phyloP scores from a whole-genome alignment of 805 yeast genomes.

The Pichia occidentalis region DNA sequence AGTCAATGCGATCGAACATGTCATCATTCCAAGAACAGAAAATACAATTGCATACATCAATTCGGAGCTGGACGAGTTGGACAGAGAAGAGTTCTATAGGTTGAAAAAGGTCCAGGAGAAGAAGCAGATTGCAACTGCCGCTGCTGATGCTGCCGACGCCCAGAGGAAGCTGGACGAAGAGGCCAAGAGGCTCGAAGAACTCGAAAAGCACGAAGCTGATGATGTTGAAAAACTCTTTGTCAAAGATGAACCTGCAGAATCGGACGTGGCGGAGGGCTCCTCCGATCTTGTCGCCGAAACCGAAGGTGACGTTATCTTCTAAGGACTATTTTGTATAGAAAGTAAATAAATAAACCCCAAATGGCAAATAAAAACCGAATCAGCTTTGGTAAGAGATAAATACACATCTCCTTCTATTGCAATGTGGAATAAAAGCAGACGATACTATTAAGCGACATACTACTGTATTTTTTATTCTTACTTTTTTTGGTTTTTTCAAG shows the following conservation, averaged over 20 bases:
- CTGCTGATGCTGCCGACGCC: conserved; percentile 49
- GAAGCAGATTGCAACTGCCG: conserved; percentile 75
- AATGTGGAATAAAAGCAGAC: too few relatives aligned
- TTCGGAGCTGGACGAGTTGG: conserved; percentile 94
- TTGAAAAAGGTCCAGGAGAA: conserved; percentile 94
- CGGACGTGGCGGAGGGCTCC: conserved; percentile 7
- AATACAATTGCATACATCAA: conserved; percentile 88
- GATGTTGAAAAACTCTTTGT: conserved; percentile 17
- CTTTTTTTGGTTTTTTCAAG: too few relatives aligned
- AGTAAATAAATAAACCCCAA: too few relatives aligned
- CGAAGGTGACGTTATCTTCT: conserved; percentile 36
- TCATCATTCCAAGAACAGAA: conserved; percentile 95
- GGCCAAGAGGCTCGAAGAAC: conserved; percentile 6
- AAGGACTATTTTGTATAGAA: conserved; percentile 6
- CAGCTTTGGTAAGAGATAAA: too few relatives aligned
- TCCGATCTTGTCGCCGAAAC: conserved; percentile 28
- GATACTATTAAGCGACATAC: too few relatives aligned
- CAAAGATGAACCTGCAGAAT: conserved; percentile 12
- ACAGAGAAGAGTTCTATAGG: conserved; percentile 96
- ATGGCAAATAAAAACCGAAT: too few relatives aligned
- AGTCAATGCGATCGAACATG: conserved; percentile 98
- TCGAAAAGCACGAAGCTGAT: conserved; percentile 17
- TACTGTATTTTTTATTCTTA: too few relatives aligned
- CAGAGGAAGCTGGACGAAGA: conserved; percentile 26
- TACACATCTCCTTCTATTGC: too few relatives aligned